Conservation (phyloP, 805 yeast species). For the Ogataea neopini region DNA sequence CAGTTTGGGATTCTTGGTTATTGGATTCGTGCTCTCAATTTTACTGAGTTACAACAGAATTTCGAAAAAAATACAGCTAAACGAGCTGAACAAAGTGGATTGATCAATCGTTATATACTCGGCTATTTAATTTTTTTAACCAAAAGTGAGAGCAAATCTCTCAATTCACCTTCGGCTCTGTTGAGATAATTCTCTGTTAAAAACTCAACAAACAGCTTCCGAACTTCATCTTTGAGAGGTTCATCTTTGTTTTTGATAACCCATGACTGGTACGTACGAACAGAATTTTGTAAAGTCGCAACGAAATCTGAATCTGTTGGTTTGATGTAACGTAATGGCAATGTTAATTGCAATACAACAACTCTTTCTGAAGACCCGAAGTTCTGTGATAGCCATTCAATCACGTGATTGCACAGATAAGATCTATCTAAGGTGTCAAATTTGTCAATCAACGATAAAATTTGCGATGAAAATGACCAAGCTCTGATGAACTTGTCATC, state of each 20-base stretch:
- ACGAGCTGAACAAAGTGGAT: slow-evolving; percentile 29
- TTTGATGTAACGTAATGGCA: slow-evolving; percentile 60
- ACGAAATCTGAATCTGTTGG: slow-evolving; percentile 48
- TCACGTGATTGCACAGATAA: slow-evolving; percentile 64
- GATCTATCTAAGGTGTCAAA: slow-evolving; percentile 70
- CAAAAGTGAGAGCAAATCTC: slow-evolving; percentile 25
- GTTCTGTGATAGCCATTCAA: slow-evolving; percentile 50
- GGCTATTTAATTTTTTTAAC: slow-evolving; percentile 26
- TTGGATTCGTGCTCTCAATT: slow-evolving; percentile 29
- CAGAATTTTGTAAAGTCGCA: slow-evolving; percentile 62
- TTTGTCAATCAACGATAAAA: slow-evolving; percentile 62
- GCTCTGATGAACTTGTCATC: slow-evolving; percentile 41
- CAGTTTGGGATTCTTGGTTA: slow-evolving; percentile 15
- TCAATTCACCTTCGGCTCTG: slow-evolving; percentile 23
- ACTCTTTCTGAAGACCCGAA: slow-evolving; percentile 43
- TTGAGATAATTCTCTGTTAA: slow-evolving; percentile 30
- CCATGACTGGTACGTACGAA: slow-evolving; percentile 65
- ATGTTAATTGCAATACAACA: slow-evolving; percentile 52
- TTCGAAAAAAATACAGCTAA: slow-evolving; percentile 24
- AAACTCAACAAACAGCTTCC: slow-evolving; percentile 35
- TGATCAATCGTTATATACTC: slow-evolving; percentile 3
- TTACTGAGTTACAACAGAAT: slow-evolving; percentile 28
- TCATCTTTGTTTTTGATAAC: slow-evolving; percentile 40
- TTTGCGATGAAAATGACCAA: slow-evolving; percentile 40
- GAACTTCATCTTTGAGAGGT: slow-evolving; percentile 34